A percentile compares a stretch with the other conserved stretches of the same genome.
These are phyloP conservation scores for Nothopassalora personata DNA, from an alignment of 2,329 filamentous ascomycete genomes.

Conservation along the genomic window DNA sequence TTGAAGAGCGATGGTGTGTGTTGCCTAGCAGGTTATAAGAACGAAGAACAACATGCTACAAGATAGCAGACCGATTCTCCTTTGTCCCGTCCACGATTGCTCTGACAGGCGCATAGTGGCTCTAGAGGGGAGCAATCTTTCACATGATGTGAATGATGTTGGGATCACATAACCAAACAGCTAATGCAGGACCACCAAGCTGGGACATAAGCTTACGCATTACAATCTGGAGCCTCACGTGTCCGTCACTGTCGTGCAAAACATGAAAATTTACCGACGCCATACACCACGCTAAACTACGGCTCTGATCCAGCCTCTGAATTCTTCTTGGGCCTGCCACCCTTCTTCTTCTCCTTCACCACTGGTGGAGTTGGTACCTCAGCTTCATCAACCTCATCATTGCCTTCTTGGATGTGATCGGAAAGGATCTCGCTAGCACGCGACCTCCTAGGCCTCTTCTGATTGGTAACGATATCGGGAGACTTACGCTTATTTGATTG, in stretches of 20 bases:
- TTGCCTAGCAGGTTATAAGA: too few species aligned
- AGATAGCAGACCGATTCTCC: too few species aligned
- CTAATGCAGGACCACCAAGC: too few species aligned
- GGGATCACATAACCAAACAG: too few species aligned
- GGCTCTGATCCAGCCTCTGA: not conserved
- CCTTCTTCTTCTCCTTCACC: not conserved
- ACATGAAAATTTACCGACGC: too few species aligned
- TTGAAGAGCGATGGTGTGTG: not conserved
- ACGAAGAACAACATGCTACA: too few species aligned
- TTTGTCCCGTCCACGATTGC: too few species aligned
- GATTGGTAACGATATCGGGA: not conserved
- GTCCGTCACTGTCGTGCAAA: not conserved
- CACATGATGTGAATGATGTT: too few species aligned
- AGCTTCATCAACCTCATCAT: not conserved
- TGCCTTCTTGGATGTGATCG: not conserved
- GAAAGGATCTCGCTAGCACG: not conserved
- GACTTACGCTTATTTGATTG: not conserved
- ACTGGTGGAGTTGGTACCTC: not conserved
- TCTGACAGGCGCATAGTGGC: too few species aligned
- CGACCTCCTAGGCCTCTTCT: not conserved
- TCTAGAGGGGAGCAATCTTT: too few species aligned
- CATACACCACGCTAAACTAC: not conserved
- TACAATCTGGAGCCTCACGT: not conserved
- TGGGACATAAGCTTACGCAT: too few species aligned
- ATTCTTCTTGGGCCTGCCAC: not conserved